Evolutionary conservation across 1,284 basidiomycete species (phyloP), one percentile per base, ranked within the genome.

Genomic region (Ustilago esculenta): DNA sequence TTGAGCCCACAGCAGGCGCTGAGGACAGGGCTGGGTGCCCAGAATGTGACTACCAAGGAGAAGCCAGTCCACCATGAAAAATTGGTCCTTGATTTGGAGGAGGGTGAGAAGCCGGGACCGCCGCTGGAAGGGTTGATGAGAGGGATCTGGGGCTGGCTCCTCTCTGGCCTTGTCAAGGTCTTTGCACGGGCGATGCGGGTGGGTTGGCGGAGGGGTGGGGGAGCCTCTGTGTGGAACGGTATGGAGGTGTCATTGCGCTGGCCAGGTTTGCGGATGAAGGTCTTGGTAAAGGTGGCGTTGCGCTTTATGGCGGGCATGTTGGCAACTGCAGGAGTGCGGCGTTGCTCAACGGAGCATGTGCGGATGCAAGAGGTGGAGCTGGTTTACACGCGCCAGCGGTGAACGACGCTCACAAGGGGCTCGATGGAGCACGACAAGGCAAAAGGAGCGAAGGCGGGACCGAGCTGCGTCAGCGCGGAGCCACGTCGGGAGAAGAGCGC

Each of bases 161-260:
- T n/a, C 85, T 77, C 55, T 86, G 87, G 83, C 87, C 90, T 82
- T 87, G 89, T 83, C 94, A 97, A 35, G 90, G 85, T 61, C 89
- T 74, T 76, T 29, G 76, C 49, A 32, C 77, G 58, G 24, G 84
- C 77, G 15, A 77, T 70, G 33, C 60, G 61, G 0, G 79, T 78
- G 6, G 79, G 79, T 37, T 76, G 79, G 5, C 76, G 72, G 21
- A 81, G 70, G 15, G 80, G 80, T 5, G 80, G 80, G 5, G 80
- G 79, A 9, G 73, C 74, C 48, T 73, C 74, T 21, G 67, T 59
- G 37, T 68, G 68, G n/a, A 81, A 58, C 6, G 76, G 66, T 48
- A 81, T 75, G 24, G 76, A 67, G 5, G 72, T 65, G 37, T 77
- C 73, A 37, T 67, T 41, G 36, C 58, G 57, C 10, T 59, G 51